These are phyloP conservation scores for Allium sativum DNA, from an alignment of 106 monocot species.

Conservation along the genomic window DNA sequence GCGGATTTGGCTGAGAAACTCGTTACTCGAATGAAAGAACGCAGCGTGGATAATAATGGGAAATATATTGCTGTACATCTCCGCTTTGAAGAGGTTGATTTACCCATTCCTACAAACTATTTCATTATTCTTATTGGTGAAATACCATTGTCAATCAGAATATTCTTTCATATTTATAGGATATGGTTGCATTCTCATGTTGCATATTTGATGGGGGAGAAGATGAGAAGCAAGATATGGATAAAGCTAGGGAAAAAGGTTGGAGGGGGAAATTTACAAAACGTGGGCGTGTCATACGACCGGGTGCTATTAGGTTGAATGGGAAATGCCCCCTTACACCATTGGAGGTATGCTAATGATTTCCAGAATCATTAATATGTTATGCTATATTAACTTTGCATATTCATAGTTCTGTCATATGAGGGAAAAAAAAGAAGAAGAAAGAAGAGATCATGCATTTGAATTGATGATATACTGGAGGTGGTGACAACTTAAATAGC, in stretches of 20 bases:
- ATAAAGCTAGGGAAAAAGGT: slow-evolving; percentile 88
- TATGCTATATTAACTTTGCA: background rate
- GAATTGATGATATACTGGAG: too few species aligned
- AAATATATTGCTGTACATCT: slow-evolving; percentile 95
- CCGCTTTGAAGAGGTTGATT: slow-evolving; percentile 89
- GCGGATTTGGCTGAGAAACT: slow-evolving; percentile 60
- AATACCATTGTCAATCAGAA: too few species aligned
- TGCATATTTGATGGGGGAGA: slow-evolving; percentile 97
- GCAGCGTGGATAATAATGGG: slow-evolving; percentile 43
- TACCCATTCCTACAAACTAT: slow-evolving; percentile 2
- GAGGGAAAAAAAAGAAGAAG: too few species aligned
- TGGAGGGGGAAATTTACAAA: slow-evolving; percentile 99
- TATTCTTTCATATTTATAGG: slow-evolving; percentile 25
- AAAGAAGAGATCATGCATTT: too few species aligned
- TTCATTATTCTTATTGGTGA: background rate
- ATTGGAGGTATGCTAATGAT: slow-evolving; percentile 57
- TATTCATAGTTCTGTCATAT: background rate
- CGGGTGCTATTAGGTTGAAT: slow-evolving; percentile 82
- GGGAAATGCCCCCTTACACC: slow-evolving; percentile 99
- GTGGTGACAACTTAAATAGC: too few species aligned
- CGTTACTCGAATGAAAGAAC: slow-evolving; percentile 76
- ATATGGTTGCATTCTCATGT: slow-evolving; percentile 99
- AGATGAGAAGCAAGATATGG: slow-evolving; percentile 72
- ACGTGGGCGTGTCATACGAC: slow-evolving; percentile 84
- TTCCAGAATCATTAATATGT: too few species aligned